phyloP scores from a whole-genome alignment of 2,329 filamentous ascomycete genomes.

The Waltergamsia citrina region DNA sequence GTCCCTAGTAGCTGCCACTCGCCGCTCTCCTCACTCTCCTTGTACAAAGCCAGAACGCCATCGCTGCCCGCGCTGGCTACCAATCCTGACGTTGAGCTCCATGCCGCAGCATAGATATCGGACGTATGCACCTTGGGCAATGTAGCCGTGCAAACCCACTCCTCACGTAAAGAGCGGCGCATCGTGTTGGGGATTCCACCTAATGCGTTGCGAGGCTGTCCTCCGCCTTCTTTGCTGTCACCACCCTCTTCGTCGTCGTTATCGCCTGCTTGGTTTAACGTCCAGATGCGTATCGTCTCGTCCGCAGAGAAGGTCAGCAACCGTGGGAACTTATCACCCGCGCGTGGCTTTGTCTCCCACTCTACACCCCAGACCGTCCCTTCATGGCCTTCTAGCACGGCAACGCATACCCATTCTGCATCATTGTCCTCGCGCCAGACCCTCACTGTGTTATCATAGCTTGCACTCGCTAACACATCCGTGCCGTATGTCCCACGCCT shows the following conservation, averaged over 20 bases:
- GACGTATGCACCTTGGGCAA: constrained; percentile 65
- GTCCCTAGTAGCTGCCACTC: constrained; percentile 64
- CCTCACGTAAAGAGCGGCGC: constrained; percentile 66
- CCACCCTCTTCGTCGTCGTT: constrained; percentile 23
- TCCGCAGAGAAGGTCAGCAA: constrained; percentile 84
- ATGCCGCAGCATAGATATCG: constrained; percentile 75
- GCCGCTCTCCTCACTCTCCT: constrained; percentile 36
- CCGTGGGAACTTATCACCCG: constrained; percentile 41
- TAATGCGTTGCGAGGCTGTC: constrained; percentile 25
- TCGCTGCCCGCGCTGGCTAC: constrained; percentile 88
- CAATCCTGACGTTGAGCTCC: constrained; percentile 69
- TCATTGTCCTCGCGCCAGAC: constrained; percentile 87
- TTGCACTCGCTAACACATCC: constrained; percentile 78
- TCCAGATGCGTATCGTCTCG: constrained; percentile 70
- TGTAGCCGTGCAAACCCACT: constrained; percentile 70
- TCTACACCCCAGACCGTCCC: constrained; percentile 88
- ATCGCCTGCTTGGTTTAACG: constrained; percentile 45
- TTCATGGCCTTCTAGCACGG: constrained; percentile 67
- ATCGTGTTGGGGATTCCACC: constrained; percentile 83
- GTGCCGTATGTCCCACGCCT: constrained; percentile 38
- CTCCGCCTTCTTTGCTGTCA: constrained; percentile 15
- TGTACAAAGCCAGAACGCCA: constrained; percentile 70
- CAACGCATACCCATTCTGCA: constrained; percentile 83
- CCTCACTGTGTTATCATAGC: constrained; percentile 86
- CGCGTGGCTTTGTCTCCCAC: constrained; percentile 44